Conservation (phyloP, 1,284 basidiomycete species). For the Quambalaria eucalypti region DNA sequence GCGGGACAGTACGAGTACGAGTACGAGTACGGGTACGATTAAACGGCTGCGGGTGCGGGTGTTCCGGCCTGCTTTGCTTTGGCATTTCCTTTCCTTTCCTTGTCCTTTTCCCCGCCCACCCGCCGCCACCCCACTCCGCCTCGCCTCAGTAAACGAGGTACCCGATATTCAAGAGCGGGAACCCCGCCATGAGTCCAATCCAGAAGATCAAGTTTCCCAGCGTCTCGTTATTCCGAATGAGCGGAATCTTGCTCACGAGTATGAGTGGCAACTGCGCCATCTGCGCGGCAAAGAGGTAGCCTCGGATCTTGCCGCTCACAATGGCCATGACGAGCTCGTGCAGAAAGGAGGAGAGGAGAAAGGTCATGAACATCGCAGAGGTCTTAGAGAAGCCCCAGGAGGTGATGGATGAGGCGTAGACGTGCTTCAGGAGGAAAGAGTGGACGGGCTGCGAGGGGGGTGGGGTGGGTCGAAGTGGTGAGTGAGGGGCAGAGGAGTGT, state of each 20-base stretch:
- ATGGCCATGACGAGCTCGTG: constrained; percentile 92
- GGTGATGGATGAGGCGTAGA: constrained; percentile 73
- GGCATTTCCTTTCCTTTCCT: too few relatives aligned
- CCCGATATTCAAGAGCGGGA: constrained; percentile 81
- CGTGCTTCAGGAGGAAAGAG: constrained; percentile 83
- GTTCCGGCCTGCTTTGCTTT: too few relatives aligned
- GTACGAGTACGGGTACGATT: too few relatives aligned
- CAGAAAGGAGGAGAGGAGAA: constrained; percentile 56
- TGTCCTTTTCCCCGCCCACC: too few relatives aligned
- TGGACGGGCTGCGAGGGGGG: constrained; percentile 61
- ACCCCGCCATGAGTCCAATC: constrained; percentile 71
- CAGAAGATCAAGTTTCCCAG: constrained; percentile 67
- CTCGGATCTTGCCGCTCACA: constrained; percentile 44
- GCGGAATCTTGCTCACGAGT: constrained; percentile 59
- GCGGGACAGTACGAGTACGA: too few relatives aligned
- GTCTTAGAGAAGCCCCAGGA: constrained; percentile 65
- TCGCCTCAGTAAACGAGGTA: constrained; percentile 49
- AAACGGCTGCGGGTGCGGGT: too few relatives aligned
- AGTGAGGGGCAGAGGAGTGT: background rate
- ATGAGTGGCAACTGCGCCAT: constrained; percentile 89
- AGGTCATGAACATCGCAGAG: constrained; percentile 81
- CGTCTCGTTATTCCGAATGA: constrained; percentile 50
- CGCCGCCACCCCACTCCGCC: too few relatives aligned
- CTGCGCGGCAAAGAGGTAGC: constrained; percentile 51
- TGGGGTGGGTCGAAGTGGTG: background rate